Percentiles rank a stretch among this genome's conserved stretches.
Conservation (phyloP, 192 early-diverging fungal species). For the Spizellomyces sp. region DNA sequence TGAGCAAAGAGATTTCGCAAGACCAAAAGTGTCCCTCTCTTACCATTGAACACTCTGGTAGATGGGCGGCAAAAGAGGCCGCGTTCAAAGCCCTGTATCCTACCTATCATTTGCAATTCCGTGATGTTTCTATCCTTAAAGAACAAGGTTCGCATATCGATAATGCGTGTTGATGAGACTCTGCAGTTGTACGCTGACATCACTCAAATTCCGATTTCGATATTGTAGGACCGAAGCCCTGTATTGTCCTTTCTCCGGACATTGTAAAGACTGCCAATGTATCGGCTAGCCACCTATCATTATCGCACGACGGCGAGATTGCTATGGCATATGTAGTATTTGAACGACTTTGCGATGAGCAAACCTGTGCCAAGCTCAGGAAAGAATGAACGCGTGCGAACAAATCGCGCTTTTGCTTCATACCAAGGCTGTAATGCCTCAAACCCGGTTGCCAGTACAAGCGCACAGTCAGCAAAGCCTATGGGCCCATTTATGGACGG, state of each 20-base stretch:
- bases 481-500: too few species aligned
- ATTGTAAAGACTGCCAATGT: neutral
- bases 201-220: neutral
- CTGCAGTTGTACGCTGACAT: neutral
- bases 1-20: neutral
- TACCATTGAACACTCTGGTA: conserved; percentile 34
- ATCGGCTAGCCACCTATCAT: conserved; percentile 50
- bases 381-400: too few species aligned
- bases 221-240: conserved; percentile 19
- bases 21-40: neutral
- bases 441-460: too few species aligned
- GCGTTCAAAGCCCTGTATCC: conserved; percentile 74
- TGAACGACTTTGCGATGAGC: conserved; percentile 34
- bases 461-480: too few species aligned
- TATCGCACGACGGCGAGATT: conserved; percentile 85
- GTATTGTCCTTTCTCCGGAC: conserved; percentile 13
- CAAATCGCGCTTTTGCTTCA: too few species aligned
- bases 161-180: too few species aligned
- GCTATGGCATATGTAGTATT: conserved; percentile 68
- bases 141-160: conserved; percentile 40
- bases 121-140: conserved; percentile 63
- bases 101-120: conserved; percentile 55
- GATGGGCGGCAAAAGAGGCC: conserved; percentile 76
- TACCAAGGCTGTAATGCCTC: too few species aligned
- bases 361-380: too few species aligned